A percentile compares a stretch with the other conserved stretches of the same genome.
Evolutionary conservation across 2,329 filamentous ascomycete species (phyloP).

Genomic region (Cercospora beticola): DNA sequence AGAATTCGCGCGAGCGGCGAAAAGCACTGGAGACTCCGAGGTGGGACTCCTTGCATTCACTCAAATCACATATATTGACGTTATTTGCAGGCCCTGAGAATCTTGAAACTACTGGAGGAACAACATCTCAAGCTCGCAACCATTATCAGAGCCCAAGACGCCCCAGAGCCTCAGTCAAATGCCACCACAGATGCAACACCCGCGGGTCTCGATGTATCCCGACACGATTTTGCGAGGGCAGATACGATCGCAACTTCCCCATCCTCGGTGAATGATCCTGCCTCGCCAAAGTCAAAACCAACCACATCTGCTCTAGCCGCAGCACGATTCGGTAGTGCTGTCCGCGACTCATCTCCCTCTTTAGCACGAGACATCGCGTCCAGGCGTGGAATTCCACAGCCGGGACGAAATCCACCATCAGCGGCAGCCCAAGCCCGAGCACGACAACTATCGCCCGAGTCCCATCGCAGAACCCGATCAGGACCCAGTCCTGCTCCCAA

Average conservation of each 20-base stretch:
- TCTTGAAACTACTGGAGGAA: constrained; percentile 78
- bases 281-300: constrained; percentile 17
- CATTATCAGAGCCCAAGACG: constrained; percentile 68
- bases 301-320: constrained; percentile 30
- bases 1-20: constrained; percentile 83
- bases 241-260: constrained; percentile 17
- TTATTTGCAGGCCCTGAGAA: constrained; percentile 72
- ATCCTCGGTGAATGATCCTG: background rate
- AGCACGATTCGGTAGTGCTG: constrained; percentile 28
- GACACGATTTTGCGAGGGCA: constrained; percentile 44
- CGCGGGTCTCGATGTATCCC: constrained; percentile 41
- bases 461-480: constrained; percentile 24
- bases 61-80: background rate
- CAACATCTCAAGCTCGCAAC: constrained; percentile 83
- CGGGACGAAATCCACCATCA: constrained; percentile 27
- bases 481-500: constrained; percentile 16
- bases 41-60: constrained; percentile 36
- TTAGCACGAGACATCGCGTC: constrained; percentile 42
- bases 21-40: constrained; percentile 63
- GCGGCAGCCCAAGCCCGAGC: constrained; percentile 34
- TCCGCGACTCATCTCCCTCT: constrained; percentile 38
- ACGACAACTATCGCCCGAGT: constrained; percentile 35
- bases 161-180: constrained; percentile 4
- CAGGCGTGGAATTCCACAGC: constrained; percentile 38
- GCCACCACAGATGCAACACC: background rate